Evolutionary conservation across 164 flowering plant genomes (phyloP).

Genomic region (Magnolia officinalis): DNA sequence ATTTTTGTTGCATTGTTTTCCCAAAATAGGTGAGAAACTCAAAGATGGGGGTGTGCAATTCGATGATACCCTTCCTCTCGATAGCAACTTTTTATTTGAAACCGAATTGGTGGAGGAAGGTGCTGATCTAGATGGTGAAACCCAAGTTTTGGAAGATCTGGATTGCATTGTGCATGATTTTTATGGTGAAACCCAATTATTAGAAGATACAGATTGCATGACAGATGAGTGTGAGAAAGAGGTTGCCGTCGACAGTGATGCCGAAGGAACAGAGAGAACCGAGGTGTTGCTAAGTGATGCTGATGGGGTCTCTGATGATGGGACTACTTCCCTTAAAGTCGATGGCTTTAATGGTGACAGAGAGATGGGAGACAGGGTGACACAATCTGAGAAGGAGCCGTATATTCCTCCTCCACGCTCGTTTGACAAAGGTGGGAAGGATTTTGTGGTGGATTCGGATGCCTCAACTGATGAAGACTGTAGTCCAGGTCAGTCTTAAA

Average conservation of each 20-base stretch:
- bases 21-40: constrained; percentile 21
- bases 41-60: constrained; percentile 14
- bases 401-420: background rate
- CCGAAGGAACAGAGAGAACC: constrained; percentile 35
- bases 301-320: constrained; percentile 28
- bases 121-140: constrained; percentile 16
- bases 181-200: constrained; percentile 23
- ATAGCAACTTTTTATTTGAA: constrained; percentile 15
- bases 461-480: constrained; percentile 13
- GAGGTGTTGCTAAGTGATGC: constrained; percentile 29
- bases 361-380: background rate
- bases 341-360: background rate
- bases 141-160: constrained; percentile 11
- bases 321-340: constrained; percentile 1
- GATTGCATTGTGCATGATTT: constrained; percentile 7
- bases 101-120: constrained; percentile 24
- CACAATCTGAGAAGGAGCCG: background rate
- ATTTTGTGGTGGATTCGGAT: constrained; percentile 8
- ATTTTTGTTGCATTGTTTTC: background rate
- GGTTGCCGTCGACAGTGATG: constrained; percentile 31
- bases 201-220: background rate
- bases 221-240: constrained; percentile 16
- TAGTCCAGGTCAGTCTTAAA: constrained; percentile 27
- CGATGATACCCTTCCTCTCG: constrained; percentile 25
- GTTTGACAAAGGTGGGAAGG: background rate